Conservation (phyloP, 208 protist genomes). For the Vickermania spadyakhi region DNA sequence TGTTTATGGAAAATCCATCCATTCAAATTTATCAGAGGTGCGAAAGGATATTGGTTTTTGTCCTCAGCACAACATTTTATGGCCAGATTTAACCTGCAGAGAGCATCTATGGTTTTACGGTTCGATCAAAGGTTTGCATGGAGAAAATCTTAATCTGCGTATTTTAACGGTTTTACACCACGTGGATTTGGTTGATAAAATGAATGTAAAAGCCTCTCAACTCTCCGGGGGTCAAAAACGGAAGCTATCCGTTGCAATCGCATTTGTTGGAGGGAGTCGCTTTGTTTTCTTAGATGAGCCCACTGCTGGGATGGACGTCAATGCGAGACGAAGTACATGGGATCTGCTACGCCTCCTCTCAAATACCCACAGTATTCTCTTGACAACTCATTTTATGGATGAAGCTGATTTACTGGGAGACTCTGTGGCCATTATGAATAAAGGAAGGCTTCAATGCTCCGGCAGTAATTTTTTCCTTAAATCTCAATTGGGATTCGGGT, state of each 20-base stretch:
- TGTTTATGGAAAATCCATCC: slow-evolving; percentile 63
- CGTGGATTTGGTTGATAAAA: slow-evolving; percentile 59
- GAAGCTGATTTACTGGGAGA: slow-evolving; percentile 94
- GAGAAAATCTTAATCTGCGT: slow-evolving; percentile 11
- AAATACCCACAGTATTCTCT: slow-evolving; percentile 45
- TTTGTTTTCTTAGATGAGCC: slow-evolving; percentile 89
- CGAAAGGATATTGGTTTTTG: slow-evolving; percentile 87
- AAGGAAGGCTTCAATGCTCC: slow-evolving; percentile 43
- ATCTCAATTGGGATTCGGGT: slow-evolving; percentile 49
- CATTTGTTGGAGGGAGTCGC: slow-evolving; percentile 66
- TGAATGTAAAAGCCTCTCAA: slow-evolving; percentile 14
- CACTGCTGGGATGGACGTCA: slow-evolving; percentile 85
- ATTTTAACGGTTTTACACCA: slow-evolving; percentile 29
- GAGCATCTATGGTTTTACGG: slow-evolving; percentile 91
- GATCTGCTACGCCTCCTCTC: slow-evolving; percentile 41
- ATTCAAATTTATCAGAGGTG: slow-evolving; percentile 25
- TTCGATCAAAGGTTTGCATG: slow-evolving; percentile 71
- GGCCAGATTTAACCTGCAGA: slow-evolving; percentile 67
- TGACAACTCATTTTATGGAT: slow-evolving; percentile 93
- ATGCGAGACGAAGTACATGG: slow-evolving; percentile 74
- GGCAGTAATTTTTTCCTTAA: slow-evolving; percentile 60
- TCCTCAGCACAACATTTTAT: slow-evolving; percentile 93
- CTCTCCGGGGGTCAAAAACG: slow-evolving; percentile 71
- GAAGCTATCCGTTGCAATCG: slow-evolving; percentile 80
- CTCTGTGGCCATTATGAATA: slow-evolving; percentile 87